These are phyloP conservation scores for Colletotrichum magnum DNA, from an alignment of 2,329 filamentous ascomycete species.

Conservation along the genomic window DNA sequence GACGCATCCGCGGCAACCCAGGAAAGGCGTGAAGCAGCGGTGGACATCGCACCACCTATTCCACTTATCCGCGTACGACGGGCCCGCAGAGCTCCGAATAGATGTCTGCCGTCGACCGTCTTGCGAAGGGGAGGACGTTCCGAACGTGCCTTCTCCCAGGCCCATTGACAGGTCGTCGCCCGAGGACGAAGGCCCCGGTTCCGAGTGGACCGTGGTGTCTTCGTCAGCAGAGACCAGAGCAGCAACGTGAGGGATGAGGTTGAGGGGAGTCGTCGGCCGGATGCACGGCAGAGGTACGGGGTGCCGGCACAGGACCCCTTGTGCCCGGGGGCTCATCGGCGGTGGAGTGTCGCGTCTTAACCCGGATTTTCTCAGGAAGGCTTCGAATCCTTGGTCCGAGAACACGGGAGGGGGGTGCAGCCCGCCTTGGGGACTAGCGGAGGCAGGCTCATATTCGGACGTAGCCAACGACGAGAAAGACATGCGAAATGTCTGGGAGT, in stretches of 20 bases:
- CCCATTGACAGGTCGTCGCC: not conserved
- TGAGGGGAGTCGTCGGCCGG: no score
- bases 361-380: no score
- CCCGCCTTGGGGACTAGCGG: no score
- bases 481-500: not conserved
- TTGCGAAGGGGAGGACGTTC: not conserved
- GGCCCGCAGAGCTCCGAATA: not conserved
- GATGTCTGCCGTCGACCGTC: not conserved
- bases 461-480: not conserved
- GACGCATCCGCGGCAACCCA: not conserved
- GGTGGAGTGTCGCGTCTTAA: no score
- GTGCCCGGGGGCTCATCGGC: no score
- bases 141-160: constrained; percentile 1
- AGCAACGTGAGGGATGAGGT: no score
- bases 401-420: no score
- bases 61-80: not conserved
- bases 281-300: no score
- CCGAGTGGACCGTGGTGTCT: not conserved
- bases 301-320: no score
- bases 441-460: no score
- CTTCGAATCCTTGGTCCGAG: no score
- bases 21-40: not conserved
- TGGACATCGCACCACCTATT: not conserved
- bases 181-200: not conserved
- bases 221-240: no score